A percentile compares a stretch with the other conserved stretches of the same genome.
Evolutionary conservation across 192 early-diverging fungal species (phyloP).

Genomic region (Coemansia nantahalensis): DNA sequence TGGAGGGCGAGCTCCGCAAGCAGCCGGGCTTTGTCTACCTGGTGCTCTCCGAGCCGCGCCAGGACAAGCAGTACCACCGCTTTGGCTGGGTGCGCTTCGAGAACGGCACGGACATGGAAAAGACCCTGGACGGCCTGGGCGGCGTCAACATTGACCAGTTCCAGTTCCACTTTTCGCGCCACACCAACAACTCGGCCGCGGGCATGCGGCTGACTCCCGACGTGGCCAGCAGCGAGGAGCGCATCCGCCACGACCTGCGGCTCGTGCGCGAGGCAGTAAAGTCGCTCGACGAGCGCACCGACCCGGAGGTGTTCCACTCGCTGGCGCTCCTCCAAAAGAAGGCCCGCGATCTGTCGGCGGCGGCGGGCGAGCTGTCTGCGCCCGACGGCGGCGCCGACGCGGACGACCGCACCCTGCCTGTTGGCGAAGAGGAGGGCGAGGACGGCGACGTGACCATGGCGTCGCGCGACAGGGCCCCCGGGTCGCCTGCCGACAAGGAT

Average conservation of each 20-base stretch:
- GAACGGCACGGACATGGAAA: constrained; percentile 78
- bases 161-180: constrained; percentile 53
- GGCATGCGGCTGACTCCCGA: constrained; percentile 63
- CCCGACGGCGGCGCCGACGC: constrained; percentile 28
- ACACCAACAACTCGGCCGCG: constrained; percentile 31
- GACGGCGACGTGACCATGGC: no score
- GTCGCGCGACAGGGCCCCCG: not conserved
- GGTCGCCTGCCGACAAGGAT: constrained; percentile 2
- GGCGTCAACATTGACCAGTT: constrained; percentile 56
- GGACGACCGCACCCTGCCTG: constrained; percentile 7
- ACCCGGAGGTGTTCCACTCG: constrained; percentile 32
- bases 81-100: constrained; percentile 92
- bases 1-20: constrained; percentile 64
- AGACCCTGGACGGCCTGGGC: constrained; percentile 62
- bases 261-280: constrained; percentile 55
- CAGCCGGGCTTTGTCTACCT: constrained; percentile 82
- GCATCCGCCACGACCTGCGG: constrained; percentile 73
- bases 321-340: constrained; percentile 30
- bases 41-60: constrained; percentile 80
- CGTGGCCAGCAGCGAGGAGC: constrained; percentile 63
- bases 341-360: constrained; percentile 26
- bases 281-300: constrained; percentile 43
- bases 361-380: constrained; percentile 21
- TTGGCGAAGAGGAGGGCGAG: constrained; percentile 17
- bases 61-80: constrained; percentile 80